Evolutionary conservation across 768 basidiomycete genomes (phyloP), one percentile per base, ranked within the genome.

Genomic region (Kwoniella mangroviensis): DNA sequence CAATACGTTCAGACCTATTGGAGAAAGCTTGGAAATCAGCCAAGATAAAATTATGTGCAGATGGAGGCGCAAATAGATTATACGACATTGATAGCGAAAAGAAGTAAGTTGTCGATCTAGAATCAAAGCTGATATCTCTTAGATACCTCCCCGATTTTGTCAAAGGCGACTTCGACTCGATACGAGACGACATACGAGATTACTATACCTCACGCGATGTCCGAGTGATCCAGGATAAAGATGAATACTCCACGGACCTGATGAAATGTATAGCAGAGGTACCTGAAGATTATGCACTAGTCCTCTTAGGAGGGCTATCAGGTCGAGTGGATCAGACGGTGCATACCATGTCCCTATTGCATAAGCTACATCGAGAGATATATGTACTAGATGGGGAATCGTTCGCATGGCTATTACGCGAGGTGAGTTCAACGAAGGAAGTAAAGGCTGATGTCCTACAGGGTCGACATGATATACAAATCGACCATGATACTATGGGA

Each of bases 311-410:
- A 5, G 95, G 97, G 0, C 85, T 99, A 2, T 87, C 91, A 4
- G 97, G 97, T 0, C 89, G 97, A 28, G 85, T 99, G 3, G 97
- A 99, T 82, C 97, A 99, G 77, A 97, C 94, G 0, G 86, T 95
- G 4, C 94, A 97, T 77, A 90, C 92, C 0, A 86, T 99, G 12
- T 92, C 94, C 2, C 87, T 90, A 58, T 84, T 98, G 1, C 88
- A 94, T 83, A 93, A 93, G 81, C 84, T 95, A 22, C 88, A 92
- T 54, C 87, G 86, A 75, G 85, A 85, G 22, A 87, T 91, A 2
- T 95, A 89, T 80, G 92, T 88, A 0, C 85, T 95, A 12, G 93
- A 92, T n/a, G 92, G 94, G 61, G 94, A 98, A 58, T 94, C 91
- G 72, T 85, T 97, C 13, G 92, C 90, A 3, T 98, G 96, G 92